Base-by-base conservation (phyloP, 768 basidiomycete species). In the Amanita fuliginea region DNA sequence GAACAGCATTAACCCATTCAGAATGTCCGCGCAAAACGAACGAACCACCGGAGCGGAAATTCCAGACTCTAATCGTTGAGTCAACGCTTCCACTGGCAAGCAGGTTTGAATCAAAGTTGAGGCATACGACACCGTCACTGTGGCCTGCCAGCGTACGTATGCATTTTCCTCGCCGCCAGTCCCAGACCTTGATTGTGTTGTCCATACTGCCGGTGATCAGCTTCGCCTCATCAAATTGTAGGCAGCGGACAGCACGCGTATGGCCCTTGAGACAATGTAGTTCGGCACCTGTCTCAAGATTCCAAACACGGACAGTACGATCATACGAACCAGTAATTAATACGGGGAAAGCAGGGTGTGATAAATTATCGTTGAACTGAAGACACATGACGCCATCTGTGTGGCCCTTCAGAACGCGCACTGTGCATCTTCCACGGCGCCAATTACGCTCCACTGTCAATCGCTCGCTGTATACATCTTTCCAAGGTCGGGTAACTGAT, bases 271-370 rank as follows among this genome's bases (percentile, higher is more conserved):
- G 74, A 59, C 83, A 83, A 47, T 81, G 84, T 26, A 97, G 72
- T 61, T 88, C 83, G 44, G 76, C 70, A 16, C 93, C 95, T 0
- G 86, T 89, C 65, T 97, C 94, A 46, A 98, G 76, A 61, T 98
- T 96, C 96, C 96, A 99, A 4, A 99, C 83, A 16, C 94, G 81
- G 4, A 83, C 81, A 3, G 92, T 96, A 57, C 88, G 83, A 60
- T 99, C 96, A 65, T 96, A 98, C 1, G 93, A 96, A 22, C 96
- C 96, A 2, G 96, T 95, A 71, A 99, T 93, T 47, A 99, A 82
- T 54, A 99, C 81, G 5, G 95, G 93, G 59, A 93, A 96, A 6
- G 80, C 72, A 6, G 90, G 86, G 62, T 91, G 83, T 1, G 77
- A 69, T 8, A 95, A 72, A 4, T 81, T 81, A 63, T 96, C 95